Base-by-base conservation (phyloP, 176 grass and related monocot genomes). In the Carex myosuroides region DNA sequence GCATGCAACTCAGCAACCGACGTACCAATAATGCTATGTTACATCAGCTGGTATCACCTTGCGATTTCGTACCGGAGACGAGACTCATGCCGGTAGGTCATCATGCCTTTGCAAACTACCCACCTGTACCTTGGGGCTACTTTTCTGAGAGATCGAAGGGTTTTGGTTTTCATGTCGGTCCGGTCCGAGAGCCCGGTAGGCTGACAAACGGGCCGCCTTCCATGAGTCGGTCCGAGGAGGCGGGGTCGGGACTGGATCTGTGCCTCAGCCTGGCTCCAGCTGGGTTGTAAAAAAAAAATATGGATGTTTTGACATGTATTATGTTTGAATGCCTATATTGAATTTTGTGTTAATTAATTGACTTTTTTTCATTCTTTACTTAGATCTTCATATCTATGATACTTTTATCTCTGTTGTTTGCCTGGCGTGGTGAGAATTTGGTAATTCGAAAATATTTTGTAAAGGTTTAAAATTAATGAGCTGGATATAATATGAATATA, bases 201-300 rank as follows among this genome's bases (percentile, higher is more conserved):
- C 56, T 79, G 80, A 71, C 71, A 21, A 64, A 54, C 52, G 70
- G 33, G 21, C 62, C 78, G 13, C 64, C 37, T 39, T 6, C 2
- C 46, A 7, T 29, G 70, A 86, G 68, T 85, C 78, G 32, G 67
- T 20, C 33, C 63, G 46, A 14, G 84, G 85, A 88, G 24, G 88
- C 88, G 10, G 83, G 86, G 4, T 81, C 86, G 48, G 88, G 85
- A 52, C 67, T 97, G 83, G 77, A 97, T 79, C 92, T 97, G 70
- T 86, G 94, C 62, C 94, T 97, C 75, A 94, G 92, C 16, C 90
- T 97, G 16, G 85, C 90, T 62, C 92, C 90, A 3, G 90, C 90
- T 13, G 84, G 92, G 11, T 92, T 87, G 9, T 92, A 67, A 91
- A 41, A 53, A 67, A 41, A 53, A 3, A 57, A 12, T 78, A 55